These are phyloP conservation scores for Onygenales sp. DNA, from an alignment of 2,329 filamentous ascomycete genomes.

Conservation along the genomic window DNA sequence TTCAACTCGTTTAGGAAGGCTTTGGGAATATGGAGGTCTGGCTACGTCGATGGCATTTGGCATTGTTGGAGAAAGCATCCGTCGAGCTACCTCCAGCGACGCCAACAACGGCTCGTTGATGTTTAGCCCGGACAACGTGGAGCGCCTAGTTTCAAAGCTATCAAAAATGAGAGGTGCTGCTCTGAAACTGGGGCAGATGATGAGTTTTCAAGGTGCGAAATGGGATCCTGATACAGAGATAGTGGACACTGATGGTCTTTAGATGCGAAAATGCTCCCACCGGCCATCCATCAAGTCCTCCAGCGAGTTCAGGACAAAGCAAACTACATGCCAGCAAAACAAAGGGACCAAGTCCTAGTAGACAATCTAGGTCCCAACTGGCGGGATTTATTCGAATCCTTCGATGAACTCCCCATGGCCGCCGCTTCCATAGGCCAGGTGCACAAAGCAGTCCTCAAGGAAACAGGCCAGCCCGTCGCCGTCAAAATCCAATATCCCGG, in stretches of 20 bases:
- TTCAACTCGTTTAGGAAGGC: conserved; percentile 70
- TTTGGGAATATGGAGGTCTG: conserved; percentile 92
- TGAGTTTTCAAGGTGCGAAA: conserved; percentile 70
- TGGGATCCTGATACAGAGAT: neutral
- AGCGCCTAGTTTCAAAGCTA: conserved; percentile 81
- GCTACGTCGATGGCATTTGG: conserved; percentile 94
- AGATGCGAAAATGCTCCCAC: conserved; percentile 89
- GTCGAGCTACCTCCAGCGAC: conserved; percentile 61
- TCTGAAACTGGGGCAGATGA: conserved; percentile 95
- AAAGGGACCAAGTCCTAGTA: conserved; percentile 73
- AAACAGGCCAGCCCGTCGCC: conserved; percentile 66
- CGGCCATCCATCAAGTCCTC: conserved; percentile 76
- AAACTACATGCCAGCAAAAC: conserved; percentile 94
- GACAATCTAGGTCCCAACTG: conserved; percentile 74
- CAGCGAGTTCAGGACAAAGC: conserved; percentile 93
- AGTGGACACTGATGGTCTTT: conserved; percentile 4
- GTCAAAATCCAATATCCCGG: conserved; percentile 98
- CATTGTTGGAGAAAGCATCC: conserved; percentile 74
- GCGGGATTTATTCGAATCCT: conserved; percentile 72
- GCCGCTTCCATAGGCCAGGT: conserved; percentile 97
- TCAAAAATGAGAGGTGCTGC: conserved; percentile 95
- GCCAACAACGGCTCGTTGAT: conserved; percentile 60
- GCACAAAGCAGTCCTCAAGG: conserved; percentile 71
- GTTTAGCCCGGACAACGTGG: conserved; percentile 83
- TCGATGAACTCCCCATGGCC: conserved; percentile 86